Base-by-base conservation (phyloP, 441 rosid species). In the Adansonia grandidieri region DNA sequence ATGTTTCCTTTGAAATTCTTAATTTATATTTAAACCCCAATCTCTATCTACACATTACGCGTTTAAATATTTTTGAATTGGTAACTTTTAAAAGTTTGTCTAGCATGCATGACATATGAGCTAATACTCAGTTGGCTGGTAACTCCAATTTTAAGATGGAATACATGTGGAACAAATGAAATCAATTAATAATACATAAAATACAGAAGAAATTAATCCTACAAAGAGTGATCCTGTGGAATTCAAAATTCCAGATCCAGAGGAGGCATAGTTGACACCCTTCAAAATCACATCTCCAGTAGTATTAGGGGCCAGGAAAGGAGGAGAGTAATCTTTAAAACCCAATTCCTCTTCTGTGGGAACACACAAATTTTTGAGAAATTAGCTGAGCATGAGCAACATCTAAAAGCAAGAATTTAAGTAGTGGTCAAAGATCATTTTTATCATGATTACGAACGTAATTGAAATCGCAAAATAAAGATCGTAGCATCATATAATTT, bases 211-310 rank as follows among this genome's bases (percentile, higher is more conserved):
- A 17, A 28, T 22, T 24, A 24, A 24, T 61, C 71, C 48, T 75
- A 62, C 78, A 15, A 4, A 14, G 28, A 62, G 0, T 2, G 4
- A 2, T 5, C 70, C 48, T 1, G 61, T 62, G 28, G 11, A 1
- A 9, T 17, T 51, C 5, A 75, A 45, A 62, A 75, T 75, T 75
- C 78, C 78, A 24, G 78, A 24, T 5, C 45, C 78, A 9, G 78
- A 62, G 3, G 78, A 75, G 20, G 60, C 78, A 48, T 75, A 75
- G 71, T 75, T 62, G 44, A 75, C 78, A 28, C 78, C 78, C n/a
- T 62, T 62, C 15, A 62, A 47, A 61, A 62, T 32, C 42, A 48
- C 2, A 10, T 61, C 78, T 75, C 78, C 71, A 4, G 24, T 8
- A 4, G 78, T 37, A 5, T 24, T 75, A 14, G 71, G 61, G 5